Percentiles rank a stretch among this genome's conserved stretches.
Conservation (phyloP, 129 eudicot species). For the Helichrysum umbraculigerum region DNA sequence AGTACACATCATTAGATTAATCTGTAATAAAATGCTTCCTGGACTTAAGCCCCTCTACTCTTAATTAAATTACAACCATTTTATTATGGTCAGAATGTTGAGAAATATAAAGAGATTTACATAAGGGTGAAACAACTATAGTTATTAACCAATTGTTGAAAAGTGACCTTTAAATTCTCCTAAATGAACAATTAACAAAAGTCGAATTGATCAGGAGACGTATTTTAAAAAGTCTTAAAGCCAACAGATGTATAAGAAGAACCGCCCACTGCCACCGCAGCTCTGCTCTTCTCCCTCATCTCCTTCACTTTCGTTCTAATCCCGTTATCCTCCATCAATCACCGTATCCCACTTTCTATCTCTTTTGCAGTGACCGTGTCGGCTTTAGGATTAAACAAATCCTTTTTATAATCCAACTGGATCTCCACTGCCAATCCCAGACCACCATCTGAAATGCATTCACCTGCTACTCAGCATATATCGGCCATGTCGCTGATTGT, state of each 20-base stretch:
- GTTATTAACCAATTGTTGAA: too few species aligned
- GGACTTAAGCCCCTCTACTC: too few species aligned
- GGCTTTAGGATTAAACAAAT: background rate
- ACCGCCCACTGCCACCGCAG: background rate
- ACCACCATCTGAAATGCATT: conserved; percentile 28
- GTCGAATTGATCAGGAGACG: background rate
- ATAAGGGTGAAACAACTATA: background rate
- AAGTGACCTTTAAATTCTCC: background rate
- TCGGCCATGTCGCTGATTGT: conserved; percentile 24
- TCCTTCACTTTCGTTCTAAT: conserved; percentile 1
- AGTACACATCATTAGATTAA: too few species aligned
- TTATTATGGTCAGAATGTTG: background rate
- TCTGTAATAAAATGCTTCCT: too few species aligned
- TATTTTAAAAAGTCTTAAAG: background rate
- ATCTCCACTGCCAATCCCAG: conserved; percentile 21
- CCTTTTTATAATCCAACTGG: conserved; percentile 12
- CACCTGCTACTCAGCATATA: conserved; percentile 16
- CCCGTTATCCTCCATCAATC: background rate
- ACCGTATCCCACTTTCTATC: conserved; percentile 11
- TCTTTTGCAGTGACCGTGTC: background rate
- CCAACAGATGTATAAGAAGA: conserved; percentile 21
- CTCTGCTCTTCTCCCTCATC: conserved; percentile 11
- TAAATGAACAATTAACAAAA: too few species aligned
- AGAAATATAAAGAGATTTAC: background rate
- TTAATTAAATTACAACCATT: too few species aligned